Base-by-base conservation (phyloP, 352 stramenopile genomes). In the Blastocystis sp. region DNA sequence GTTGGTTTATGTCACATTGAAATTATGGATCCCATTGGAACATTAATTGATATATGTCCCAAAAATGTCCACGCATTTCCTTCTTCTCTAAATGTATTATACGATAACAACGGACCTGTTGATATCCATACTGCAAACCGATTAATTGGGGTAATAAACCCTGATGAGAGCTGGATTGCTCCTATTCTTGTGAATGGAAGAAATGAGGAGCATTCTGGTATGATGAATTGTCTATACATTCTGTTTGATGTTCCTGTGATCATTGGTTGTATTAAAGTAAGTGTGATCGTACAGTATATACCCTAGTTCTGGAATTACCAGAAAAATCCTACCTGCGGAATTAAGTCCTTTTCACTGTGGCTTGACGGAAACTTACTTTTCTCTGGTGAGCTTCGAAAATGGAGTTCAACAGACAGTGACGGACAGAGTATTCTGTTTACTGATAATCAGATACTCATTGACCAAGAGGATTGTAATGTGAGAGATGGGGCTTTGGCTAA, bases 361-460 rank as follows among this genome's bases (percentile, higher is more conserved):
- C 50, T 78, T 24, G 66, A 78, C n/a, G 50, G 50, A 16, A 78
- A 78, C 56, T n/a, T 78, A 16, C 43, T 78, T 5, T 78, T 55
- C 50, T 54, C 66, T 11, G 66, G 66, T 9, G 66, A 78, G 7
- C 30, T 78, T 20, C 43, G 39, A 43, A 39, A 54, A 78, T 78
- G 30, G 24, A 56, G 26, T 16, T 20, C n/a, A 11, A n/a, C 13
- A 5, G 56, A 45, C 16, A 16, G 34, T 18, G 50, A 56, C 7
- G 66, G 43, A 9, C 66, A 78, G 50, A 78, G 66, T n/a, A 55
- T 78, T 54, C 66, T 78, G 30, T 78, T 78, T 78, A 78, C 66
- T 1, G 50, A 53, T 56, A 78, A 78, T 78, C 30, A 37, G 7
- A n/a, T n/a, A 11, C 39, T 78, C 39, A 26, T 78, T 13, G 50